Conservation (phyloP, 75 land plant genomes). For the Larix kaempferi region DNA sequence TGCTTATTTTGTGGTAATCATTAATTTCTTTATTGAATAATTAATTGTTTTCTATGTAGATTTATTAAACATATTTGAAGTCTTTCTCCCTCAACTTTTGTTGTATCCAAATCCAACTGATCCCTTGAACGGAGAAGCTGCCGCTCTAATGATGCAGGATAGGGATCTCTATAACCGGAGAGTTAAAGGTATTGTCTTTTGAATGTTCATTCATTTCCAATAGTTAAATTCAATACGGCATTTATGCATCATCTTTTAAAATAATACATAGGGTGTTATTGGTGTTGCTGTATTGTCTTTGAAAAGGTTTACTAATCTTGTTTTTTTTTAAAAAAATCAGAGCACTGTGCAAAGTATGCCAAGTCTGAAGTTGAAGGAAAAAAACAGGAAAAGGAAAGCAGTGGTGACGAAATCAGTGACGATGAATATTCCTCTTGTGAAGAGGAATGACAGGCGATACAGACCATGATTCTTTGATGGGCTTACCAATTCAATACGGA, state of each 20-base stretch:
- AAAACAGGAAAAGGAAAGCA: not conserved
- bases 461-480: not conserved
- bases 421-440: slow-evolving; percentile 10
- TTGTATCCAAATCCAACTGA: slow-evolving; percentile 54
- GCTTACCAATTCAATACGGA: too few relatives aligned
- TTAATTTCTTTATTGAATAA: not conserved
- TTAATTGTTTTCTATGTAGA: slow-evolving; percentile 19
- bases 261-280: too few relatives aligned
- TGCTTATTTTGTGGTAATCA: not conserved
- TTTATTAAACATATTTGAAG: slow-evolving; percentile 56
- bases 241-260: not conserved
- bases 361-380: not conserved
- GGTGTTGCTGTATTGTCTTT: not conserved
- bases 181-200: slow-evolving; percentile 33
- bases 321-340: not conserved
- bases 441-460: slow-evolving; percentile 4
- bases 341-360: slow-evolving; percentile 2
- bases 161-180: slow-evolving; percentile 26
- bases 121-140: slow-evolving; percentile 49
- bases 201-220: not conserved
- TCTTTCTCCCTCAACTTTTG: slow-evolving; percentile 69
- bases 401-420: not conserved
- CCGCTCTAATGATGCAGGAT: slow-evolving; percentile 43
- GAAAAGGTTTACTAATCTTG: not conserved
- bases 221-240: not conserved